These are phyloP conservation scores for Diaporthe humulicola DNA, from an alignment of 2,329 filamentous ascomycete species.

Conservation along the genomic window DNA sequence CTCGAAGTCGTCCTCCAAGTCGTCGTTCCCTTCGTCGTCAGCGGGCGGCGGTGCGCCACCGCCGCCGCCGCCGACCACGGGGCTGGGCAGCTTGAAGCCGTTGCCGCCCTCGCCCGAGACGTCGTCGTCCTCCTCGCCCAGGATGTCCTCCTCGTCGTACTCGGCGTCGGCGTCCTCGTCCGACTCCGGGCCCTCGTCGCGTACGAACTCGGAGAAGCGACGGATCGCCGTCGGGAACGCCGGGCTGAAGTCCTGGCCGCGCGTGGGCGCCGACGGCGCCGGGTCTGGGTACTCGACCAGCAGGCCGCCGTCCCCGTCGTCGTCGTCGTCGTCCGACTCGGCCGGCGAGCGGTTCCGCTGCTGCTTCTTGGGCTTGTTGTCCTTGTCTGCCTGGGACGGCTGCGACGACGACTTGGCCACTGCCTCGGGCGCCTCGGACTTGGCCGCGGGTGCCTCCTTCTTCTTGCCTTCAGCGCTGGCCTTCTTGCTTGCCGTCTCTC, in stretches of 20 bases:
- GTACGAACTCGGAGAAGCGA: slow-evolving; percentile 67
- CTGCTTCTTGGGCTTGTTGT: slow-evolving; percentile 42
- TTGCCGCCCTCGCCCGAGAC: slow-evolving; percentile 54
- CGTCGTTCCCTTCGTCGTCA: slow-evolving; percentile 44
- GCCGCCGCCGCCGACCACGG: slow-evolving; percentile 55
- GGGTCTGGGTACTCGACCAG: slow-evolving; percentile 72
- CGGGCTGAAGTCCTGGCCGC: slow-evolving; percentile 59
- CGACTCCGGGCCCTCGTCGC: slow-evolving; percentile 55
- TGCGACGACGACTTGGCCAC: slow-evolving; percentile 37
- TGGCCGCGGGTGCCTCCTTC: slow-evolving; percentile 39
- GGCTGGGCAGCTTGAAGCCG: slow-evolving; percentile 66
- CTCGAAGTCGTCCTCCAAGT: slow-evolving; percentile 58
- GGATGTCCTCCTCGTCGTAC: slow-evolving; percentile 54
- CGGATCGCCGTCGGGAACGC: slow-evolving; percentile 60
- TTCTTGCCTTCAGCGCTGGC: slow-evolving; percentile 16
- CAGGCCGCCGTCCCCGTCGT: slow-evolving; percentile 69
- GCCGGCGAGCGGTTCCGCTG: slow-evolving; percentile 27
- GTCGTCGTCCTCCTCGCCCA: slow-evolving; percentile 54
- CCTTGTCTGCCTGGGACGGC: slow-evolving; percentile 49
- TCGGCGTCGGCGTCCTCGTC: slow-evolving; percentile 61
- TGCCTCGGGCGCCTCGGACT: slow-evolving; percentile 41
- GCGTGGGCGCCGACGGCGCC: slow-evolving; percentile 48
- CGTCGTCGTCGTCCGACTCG: slow-evolving; percentile 42
- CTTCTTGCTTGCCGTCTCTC: slow-evolving; percentile 38
- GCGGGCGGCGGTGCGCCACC: slow-evolving; percentile 35